Evolutionary conservation across 2,329 filamentous ascomycete species (phyloP).

Genomic region (Sphaerulina vaccinii): DNA sequence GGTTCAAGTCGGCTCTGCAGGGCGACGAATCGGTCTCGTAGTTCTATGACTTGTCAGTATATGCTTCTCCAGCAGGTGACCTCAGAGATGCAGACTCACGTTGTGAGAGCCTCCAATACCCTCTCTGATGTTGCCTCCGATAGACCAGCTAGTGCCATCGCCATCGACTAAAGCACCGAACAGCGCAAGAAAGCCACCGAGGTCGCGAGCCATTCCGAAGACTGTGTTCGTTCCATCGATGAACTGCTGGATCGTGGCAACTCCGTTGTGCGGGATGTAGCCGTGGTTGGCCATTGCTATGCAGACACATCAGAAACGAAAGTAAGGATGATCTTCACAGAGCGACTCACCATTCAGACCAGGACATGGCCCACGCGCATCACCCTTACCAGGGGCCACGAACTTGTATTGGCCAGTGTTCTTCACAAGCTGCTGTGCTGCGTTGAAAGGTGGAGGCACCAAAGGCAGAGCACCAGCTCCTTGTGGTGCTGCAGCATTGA

Average conservation of each 20-base stretch:
- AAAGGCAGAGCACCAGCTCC: conserved; percentile 31
- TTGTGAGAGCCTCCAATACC: conserved; percentile 35
- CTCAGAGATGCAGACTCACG: too few relatives aligned
- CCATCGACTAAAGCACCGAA: conserved; percentile 24
- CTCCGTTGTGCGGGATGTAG: conserved; percentile 12
- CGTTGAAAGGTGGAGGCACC: conserved; percentile 35
- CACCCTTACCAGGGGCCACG: conserved; percentile 29
- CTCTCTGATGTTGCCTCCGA: conserved; percentile 21
- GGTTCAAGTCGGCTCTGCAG: conserved; percentile 35
- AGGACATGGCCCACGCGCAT: conserved; percentile 35
- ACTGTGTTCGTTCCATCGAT: conserved; percentile 31
- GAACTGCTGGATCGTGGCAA: conserved; percentile 39
- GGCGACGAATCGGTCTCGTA: conserved; percentile 40
- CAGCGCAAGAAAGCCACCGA: conserved; percentile 22
- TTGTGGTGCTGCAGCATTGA: conserved; percentile 22
- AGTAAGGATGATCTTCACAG: too few relatives aligned
- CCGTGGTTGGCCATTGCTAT: background rate
- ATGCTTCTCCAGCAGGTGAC: too few relatives aligned
- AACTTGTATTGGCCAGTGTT: conserved; percentile 32
- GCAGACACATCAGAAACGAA: conserved; percentile 20
- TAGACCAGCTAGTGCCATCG: conserved; percentile 24
- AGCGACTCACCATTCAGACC: too few relatives aligned
- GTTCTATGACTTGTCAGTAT: too few relatives aligned
- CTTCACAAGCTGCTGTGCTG: conserved; percentile 33
- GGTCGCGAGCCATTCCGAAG: conserved; percentile 36